phyloP scores from a whole-genome alignment of 2,329 filamentous ascomycete genomes.

The Metarhizium rileyi region DNA sequence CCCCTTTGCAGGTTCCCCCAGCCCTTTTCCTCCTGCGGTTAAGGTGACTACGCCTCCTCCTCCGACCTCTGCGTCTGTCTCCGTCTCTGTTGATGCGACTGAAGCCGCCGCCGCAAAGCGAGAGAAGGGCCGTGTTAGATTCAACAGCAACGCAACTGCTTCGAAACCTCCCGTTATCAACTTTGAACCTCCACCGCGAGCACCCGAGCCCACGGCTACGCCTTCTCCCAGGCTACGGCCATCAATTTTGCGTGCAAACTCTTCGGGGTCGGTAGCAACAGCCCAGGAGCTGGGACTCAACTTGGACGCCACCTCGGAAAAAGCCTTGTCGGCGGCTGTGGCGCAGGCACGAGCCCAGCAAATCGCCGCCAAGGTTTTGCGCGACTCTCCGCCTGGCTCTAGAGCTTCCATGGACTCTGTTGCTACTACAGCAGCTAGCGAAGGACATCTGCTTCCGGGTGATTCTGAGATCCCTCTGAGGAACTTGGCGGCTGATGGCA shows the following conservation, averaged over 20 bases:
- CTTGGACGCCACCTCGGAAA: constrained; percentile 16
- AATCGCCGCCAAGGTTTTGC: constrained; percentile 29
- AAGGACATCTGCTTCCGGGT: constrained; percentile 14
- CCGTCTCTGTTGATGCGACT: background rate
- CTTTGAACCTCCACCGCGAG: constrained; percentile 1
- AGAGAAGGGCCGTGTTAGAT: constrained; percentile 38
- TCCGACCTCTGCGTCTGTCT: too few relatives aligned
- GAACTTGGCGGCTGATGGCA: constrained; percentile 13
- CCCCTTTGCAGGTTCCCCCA: background rate
- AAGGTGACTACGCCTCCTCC: background rate
- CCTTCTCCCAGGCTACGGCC: constrained; percentile 24
- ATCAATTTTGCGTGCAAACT: constrained; percentile 33
- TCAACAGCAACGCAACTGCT: constrained; percentile 34
- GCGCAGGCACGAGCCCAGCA: constrained; percentile 33
- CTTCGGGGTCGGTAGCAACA: constrained; percentile 27
- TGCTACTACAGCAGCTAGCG: constrained; percentile 19
- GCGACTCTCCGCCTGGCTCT: constrained; percentile 26
- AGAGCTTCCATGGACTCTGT: constrained; percentile 29
- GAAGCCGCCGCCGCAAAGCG: constrained; percentile 18
- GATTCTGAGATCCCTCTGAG: constrained; percentile 23
- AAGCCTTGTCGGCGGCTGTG: constrained; percentile 26
- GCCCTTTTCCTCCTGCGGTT: background rate
- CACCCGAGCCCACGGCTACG: constrained; percentile 2
- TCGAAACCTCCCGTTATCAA: constrained; percentile 16
- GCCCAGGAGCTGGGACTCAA: constrained; percentile 16